These are phyloP conservation scores for Penicillium pulvis DNA, from an alignment of 495 filamentous ascomycete species.

Conservation along the genomic window DNA sequence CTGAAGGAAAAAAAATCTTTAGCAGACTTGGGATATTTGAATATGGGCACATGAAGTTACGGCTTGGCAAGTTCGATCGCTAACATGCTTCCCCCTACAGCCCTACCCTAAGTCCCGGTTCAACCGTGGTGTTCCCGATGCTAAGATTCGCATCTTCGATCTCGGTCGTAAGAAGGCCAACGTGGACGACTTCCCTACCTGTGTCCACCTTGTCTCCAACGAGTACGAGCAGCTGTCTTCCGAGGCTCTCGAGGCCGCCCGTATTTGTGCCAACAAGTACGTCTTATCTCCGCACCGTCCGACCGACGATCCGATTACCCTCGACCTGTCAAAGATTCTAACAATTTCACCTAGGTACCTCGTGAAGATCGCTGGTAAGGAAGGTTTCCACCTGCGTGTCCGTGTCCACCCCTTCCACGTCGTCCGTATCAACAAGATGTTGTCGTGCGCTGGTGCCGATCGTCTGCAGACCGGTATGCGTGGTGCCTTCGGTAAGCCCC, in stretches of 20 bases:
- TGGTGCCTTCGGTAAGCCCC: conserved; percentile 99
- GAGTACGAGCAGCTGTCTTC: conserved; percentile 99
- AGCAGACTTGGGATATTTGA: not conserved
- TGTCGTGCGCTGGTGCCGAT: conserved; percentile 99
- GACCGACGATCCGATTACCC: not conserved
- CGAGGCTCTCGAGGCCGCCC: conserved; percentile 97
- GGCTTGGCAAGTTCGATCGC: conserved; percentile 20
- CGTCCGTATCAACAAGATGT: conserved; percentile 99
- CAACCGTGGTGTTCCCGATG: conserved; percentile 99
- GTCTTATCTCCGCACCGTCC: conserved; percentile 16
- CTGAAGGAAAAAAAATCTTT: not conserved
- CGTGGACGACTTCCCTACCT: conserved; percentile 98
- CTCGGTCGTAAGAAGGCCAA: conserved; percentile 97
- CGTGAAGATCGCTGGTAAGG: conserved; percentile 96
- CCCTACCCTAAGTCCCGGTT: conserved; percentile 99
- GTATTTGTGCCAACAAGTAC: conserved; percentile 99
- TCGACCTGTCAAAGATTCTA: conserved; percentile 10
- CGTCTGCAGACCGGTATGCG: conserved; percentile 99
- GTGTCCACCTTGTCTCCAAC: conserved; percentile 99
- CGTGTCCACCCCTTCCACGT: conserved; percentile 99
- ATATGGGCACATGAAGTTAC: conserved; percentile 3
- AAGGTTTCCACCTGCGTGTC: conserved; percentile 98
- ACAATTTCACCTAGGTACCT: conserved; percentile 63
- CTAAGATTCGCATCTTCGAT: conserved; percentile 99
- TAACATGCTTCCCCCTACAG: conserved; percentile 49